Evolutionary conservation across 495 filamentous ascomycete genomes (phyloP).

Genomic region (Penicillium salamii): DNA sequence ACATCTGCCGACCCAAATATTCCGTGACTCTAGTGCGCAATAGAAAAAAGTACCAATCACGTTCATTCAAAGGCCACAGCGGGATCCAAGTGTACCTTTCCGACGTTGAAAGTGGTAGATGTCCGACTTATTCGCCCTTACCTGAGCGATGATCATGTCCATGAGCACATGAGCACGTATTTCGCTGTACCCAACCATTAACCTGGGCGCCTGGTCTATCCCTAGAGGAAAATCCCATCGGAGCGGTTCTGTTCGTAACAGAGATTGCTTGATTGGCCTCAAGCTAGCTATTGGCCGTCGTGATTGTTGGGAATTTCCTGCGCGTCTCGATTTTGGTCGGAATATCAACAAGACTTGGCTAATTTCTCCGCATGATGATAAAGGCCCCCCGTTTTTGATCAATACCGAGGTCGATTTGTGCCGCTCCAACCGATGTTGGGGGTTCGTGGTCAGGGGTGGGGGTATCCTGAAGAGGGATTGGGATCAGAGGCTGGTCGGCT

Average conservation of each 20-base stretch:
- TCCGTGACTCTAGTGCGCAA: background rate
- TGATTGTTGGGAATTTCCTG: background rate
- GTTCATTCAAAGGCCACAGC: background rate
- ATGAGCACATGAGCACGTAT: slow-evolving; percentile 35
- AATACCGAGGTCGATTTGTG: background rate
- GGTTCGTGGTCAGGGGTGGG: background rate
- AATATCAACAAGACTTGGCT: background rate
- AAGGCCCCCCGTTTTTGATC: background rate
- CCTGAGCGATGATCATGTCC: slow-evolving; percentile 37
- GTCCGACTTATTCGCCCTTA: background rate
- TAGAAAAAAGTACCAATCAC: background rate
- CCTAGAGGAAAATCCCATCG: background rate
- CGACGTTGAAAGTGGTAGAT: background rate
- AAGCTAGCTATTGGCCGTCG: background rate
- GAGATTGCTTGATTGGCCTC: background rate
- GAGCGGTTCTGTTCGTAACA: background rate
- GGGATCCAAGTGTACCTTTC: background rate
- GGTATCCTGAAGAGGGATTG: background rate
- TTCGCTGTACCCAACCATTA: background rate
- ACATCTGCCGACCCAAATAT: background rate
- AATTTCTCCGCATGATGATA: background rate
- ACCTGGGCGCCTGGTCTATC: background rate
- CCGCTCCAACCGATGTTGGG: background rate
- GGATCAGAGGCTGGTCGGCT: background rate
- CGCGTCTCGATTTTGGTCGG: background rate